Evolutionary conservation across 768 basidiomycete genomes (phyloP).

Genomic region (Suillus subluteus): DNA sequence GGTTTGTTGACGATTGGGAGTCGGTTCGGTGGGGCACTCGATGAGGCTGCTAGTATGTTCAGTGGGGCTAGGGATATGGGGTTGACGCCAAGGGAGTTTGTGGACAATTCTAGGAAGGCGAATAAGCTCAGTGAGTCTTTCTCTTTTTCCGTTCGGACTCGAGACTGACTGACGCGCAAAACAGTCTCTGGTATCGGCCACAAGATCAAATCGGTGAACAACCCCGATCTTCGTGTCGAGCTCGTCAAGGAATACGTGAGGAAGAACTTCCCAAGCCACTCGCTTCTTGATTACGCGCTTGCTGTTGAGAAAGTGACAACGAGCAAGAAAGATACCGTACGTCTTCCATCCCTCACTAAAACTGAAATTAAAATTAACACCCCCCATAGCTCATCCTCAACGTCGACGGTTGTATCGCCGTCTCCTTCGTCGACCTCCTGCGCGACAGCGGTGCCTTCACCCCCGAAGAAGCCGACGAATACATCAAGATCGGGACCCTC

Average conservation of each 20-base stretch:
- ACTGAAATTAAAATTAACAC: background rate
- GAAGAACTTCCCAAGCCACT: slow-evolving; percentile 96
- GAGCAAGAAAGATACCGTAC: slow-evolving; percentile 93
- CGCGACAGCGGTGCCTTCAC: slow-evolving; percentile 94
- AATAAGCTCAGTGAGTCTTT: slow-evolving; percentile 88
- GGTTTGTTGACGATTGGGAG: slow-evolving; percentile 98
- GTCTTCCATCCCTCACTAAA: background rate
- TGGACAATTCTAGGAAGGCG: slow-evolving; percentile 88
- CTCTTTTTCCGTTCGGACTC: too few species aligned
- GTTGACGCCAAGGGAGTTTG: slow-evolving; percentile 95
- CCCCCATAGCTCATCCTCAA: slow-evolving; percentile 80
- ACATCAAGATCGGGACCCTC: slow-evolving; percentile 94
- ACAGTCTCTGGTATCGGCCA: slow-evolving; percentile 96
- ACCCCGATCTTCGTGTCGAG: slow-evolving; percentile 92
- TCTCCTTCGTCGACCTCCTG: slow-evolving; percentile 94
- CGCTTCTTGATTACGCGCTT: slow-evolving; percentile 91
- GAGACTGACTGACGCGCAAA: background rate
- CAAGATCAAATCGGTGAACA: slow-evolving; percentile 99
- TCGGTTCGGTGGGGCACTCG: slow-evolving; percentile 98
- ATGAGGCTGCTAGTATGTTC: slow-evolving; percentile 97
- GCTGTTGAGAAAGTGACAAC: slow-evolving; percentile 98
- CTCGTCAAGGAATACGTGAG: slow-evolving; percentile 94
- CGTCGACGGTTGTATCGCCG: slow-evolving; percentile 95
- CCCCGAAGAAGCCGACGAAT: slow-evolving; percentile 95
- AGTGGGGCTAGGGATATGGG: slow-evolving; percentile 89